Base-by-base conservation (phyloP, 2,329 filamentous ascomycete species). In the Aureobasidium sp. region DNA sequence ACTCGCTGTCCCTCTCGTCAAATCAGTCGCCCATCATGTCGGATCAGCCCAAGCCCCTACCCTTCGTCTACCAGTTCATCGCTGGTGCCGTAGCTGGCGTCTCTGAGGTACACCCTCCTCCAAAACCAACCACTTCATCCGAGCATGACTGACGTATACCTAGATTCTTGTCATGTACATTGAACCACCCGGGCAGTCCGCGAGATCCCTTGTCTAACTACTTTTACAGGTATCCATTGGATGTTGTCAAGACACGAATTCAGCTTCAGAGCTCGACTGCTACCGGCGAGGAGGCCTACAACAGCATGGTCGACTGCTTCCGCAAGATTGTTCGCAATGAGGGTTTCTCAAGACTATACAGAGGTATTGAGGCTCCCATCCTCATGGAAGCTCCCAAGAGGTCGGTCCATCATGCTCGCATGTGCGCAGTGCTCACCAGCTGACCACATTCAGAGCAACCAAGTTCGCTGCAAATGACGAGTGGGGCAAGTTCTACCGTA, bases 391-490 rank as follows among this genome's bases (percentile, higher is more conserved):
- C 92, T 62, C 87, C 90, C 77, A 96, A 96, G 85, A 86, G 81
- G 78, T 80, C 66, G 64, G 65, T 50, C 10, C 48, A 27, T 5
- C 27, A n/a, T 20, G 23, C 29, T n/a, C 27, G 32, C 52, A 42
- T 26, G 7, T 53, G 23, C 59, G 3, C 41, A 27, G 29, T 2
- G 26, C 42, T 23, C 46, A 17, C n/a, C 10, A 27, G 23, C 56
- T 59, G 34, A 59, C 34, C 27, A 26, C 23, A 20, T 47, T 9
- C 64, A 84, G 91, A 79, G 93, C 93, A 47, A 97, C 91, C 80
- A 99, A 99, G 78, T 99, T 99, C 78, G 93, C 94, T 51, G 94
- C 94, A 78, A 99, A 99, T 78, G 94, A 99, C 75, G 90, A 93
- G 75, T 99, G 94, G 94, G 94, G 94, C 71, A 86, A 91, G 77